Evolutionary conservation across 202 grass and related monocot genomes (phyloP).

Genomic region (Carex sylvatica): DNA sequence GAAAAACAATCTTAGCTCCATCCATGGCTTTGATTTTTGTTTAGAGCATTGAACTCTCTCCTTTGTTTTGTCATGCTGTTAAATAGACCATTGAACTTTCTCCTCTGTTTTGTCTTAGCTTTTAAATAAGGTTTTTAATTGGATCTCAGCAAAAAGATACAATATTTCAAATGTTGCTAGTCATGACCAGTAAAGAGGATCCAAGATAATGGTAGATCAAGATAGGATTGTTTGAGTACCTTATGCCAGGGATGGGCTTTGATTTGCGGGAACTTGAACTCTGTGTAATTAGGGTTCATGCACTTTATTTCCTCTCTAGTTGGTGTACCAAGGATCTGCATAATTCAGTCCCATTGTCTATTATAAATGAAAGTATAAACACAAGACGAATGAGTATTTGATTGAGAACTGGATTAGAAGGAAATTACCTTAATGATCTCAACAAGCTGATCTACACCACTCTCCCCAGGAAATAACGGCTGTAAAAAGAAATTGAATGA

Average conservation of each 20-base stretch:
- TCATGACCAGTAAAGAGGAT: background rate
- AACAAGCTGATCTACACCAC: conserved; percentile 89
- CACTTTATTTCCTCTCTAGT: conserved; percentile 98
- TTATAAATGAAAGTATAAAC: conserved; percentile 17
- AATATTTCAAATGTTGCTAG: background rate
- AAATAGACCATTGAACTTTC: background rate
- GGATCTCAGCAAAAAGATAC: background rate
- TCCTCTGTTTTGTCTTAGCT: background rate
- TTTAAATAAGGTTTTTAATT: background rate
- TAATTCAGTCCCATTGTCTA: conserved; percentile 17
- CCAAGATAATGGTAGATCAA: background rate
- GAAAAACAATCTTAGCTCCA: background rate
- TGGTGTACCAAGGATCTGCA: conserved; percentile 83
- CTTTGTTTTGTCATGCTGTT: background rate
- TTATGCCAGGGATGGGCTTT: conserved; percentile 99
- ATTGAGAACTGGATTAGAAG: conserved; percentile 14
- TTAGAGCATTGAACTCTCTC: background rate
- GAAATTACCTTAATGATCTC: conserved; percentile 92
- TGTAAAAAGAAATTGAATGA: conserved; percentile 32
- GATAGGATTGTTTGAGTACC: conserved; percentile 31
- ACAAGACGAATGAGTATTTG: conserved; percentile 5
- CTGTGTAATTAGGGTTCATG: conserved; percentile 97
- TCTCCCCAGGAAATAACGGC: conserved; percentile 95
- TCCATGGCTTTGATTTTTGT: conserved; percentile 1
- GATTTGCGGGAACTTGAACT: conserved; percentile 97